These are phyloP conservation scores for Linum tenue DNA, from an alignment of 345 rosid genomes.

Conservation along the genomic window DNA sequence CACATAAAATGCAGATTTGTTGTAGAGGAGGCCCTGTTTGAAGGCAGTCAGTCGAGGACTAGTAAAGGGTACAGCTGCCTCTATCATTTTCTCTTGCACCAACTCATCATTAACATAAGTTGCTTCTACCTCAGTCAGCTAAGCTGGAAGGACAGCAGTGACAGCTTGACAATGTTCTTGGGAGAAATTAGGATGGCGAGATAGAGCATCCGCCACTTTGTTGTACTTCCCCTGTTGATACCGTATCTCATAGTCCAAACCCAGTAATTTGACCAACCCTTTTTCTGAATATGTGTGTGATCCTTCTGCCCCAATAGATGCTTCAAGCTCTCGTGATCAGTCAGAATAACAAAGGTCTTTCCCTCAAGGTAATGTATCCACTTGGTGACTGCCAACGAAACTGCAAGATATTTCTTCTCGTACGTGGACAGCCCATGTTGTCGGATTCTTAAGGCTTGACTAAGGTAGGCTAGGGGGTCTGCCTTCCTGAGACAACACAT, in stretches of 20 bases:
- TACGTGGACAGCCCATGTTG: background rate
- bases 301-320: background rate
- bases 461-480: background rate
- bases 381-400: background rate
- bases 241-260: background rate
- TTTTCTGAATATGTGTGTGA: background rate
- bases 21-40: background rate
- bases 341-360: background rate
- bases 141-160: background rate
- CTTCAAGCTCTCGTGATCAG: background rate
- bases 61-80: no score
- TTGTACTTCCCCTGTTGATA: background rate
- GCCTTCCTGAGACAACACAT: background rate
- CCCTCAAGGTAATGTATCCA: constrained; percentile 3
- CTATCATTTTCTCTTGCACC: no score
- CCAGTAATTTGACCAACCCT: background rate
- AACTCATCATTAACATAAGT: background rate
- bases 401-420: background rate
- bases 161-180: background rate
- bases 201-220: background rate
- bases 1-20: background rate
- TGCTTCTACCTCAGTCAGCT: background rate
- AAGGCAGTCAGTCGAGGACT: no score
- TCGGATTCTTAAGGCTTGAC: constrained; percentile 3
- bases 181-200: background rate